A percentile compares a stretch with the other conserved stretches of the same genome.
These are phyloP conservation scores for Oldenlandia corymbosa DNA, from an alignment of 257 asterid genomes.

Conservation along the genomic window DNA sequence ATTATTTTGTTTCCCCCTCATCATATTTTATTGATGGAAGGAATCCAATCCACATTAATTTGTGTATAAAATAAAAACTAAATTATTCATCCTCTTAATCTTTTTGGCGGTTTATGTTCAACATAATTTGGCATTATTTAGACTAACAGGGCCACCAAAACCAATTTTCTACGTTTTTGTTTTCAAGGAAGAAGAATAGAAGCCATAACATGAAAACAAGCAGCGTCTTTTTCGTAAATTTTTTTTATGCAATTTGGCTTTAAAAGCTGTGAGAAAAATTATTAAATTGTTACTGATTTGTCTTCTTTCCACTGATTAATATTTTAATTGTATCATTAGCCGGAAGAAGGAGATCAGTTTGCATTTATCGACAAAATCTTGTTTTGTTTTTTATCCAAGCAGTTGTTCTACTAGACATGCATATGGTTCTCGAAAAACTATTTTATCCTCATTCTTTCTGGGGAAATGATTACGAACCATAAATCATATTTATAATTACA, in stretches of 20 bases:
- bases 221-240: neutral
- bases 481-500: no score
- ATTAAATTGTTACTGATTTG: neutral
- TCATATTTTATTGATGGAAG: no score
- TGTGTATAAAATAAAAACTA: neutral
- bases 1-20: no score
- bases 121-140: conserved; percentile 7
- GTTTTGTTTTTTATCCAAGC: neutral
- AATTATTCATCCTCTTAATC: neutral
- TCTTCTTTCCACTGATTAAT: conserved; percentile 7
- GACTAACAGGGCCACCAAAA: neutral
- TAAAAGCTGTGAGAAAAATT: conserved; percentile 9
- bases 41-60: neutral
- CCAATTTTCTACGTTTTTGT: neutral
- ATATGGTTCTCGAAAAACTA: no score
- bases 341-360: neutral
- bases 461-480: no score
- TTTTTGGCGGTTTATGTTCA: neutral
- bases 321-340: neutral
- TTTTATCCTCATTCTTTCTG: no score
- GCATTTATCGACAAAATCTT: neutral
- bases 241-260: neutral
- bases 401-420: neutral
- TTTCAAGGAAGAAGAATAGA: conserved; percentile 3
- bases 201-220: neutral